These are phyloP conservation scores for Solanum commersonii DNA, from an alignment of 257 asterid genomes.

Conservation along the genomic window DNA sequence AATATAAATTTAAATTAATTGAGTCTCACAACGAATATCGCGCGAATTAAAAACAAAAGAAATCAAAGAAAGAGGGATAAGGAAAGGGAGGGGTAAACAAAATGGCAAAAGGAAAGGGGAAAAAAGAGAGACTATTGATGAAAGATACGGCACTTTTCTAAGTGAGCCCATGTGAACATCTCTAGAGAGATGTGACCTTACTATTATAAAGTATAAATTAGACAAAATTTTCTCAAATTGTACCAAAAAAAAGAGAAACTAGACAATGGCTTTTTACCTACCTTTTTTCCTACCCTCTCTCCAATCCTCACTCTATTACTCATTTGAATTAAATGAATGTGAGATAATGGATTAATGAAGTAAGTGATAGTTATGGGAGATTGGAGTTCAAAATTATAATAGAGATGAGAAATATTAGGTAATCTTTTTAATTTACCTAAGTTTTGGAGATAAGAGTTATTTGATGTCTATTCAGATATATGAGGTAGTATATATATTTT, in stretches of 20 bases:
- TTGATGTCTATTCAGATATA: neutral
- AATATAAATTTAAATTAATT: neutral
- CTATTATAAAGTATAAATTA: neutral
- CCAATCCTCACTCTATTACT: neutral
- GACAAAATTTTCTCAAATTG: neutral
- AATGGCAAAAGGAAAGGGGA: neutral
- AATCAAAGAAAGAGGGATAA: neutral
- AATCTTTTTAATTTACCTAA: neutral
- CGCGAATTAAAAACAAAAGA: too few species aligned
- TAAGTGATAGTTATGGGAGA: neutral
- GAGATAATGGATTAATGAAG: neutral
- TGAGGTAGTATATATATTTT: too few species aligned
- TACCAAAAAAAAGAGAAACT: slow-evolving; percentile 5
- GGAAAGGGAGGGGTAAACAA: neutral
- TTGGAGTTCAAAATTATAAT: neutral
- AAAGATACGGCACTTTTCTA: neutral
- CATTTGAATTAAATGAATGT: neutral
- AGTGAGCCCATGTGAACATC: slow-evolving; percentile 23
- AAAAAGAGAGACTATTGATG: neutral
- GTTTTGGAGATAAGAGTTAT: neutral
- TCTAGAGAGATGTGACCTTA: slow-evolving; percentile 14
- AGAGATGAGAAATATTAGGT: neutral
- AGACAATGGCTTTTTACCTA: slow-evolving; percentile 9
- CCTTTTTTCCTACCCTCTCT: slow-evolving; percentile 12
- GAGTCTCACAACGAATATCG: fast-evolving